A percentile compares a stretch with the other conserved stretches of the same genome.
phyloP scores from a whole-genome alignment of 2,329 filamentous ascomycete genomes.

The Cladosporium cucumerinum region DNA sequence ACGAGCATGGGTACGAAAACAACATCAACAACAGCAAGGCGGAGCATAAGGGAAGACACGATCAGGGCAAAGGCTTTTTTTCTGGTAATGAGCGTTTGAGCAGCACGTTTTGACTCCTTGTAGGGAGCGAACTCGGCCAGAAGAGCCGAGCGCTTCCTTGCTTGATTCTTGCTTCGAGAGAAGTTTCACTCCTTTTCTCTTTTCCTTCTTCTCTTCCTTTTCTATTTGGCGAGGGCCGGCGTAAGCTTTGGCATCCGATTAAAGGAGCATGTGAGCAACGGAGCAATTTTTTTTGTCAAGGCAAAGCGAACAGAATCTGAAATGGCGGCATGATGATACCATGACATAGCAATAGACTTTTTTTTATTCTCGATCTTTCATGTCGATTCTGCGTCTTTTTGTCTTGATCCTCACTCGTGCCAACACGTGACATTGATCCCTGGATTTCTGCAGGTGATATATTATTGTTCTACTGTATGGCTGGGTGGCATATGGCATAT shows the following conservation, averaged over 20 bases:
- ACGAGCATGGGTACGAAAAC: constrained; percentile 1
- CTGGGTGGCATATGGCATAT: no score
- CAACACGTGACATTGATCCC: background rate
- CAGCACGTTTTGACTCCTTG: background rate
- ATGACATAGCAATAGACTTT: constrained; percentile 10
- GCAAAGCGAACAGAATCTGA: background rate
- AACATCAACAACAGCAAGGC: background rate
- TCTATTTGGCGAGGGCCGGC: background rate
- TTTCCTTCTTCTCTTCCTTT: background rate
- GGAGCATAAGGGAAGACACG: background rate
- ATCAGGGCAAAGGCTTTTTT: background rate
- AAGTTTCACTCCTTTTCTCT: background rate
- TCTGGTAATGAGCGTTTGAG: background rate
- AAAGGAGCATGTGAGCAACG: background rate
- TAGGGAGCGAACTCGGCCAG: background rate
- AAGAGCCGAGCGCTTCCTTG: background rate
- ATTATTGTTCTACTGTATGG: no score
- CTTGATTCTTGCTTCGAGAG: background rate
- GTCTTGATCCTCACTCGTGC: background rate
- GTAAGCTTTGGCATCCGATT: background rate
- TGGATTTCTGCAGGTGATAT: background rate
- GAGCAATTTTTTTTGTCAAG: background rate
- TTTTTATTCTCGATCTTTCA: background rate
- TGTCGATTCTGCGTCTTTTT: background rate
- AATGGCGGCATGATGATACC: constrained; percentile 1